These are phyloP conservation scores for Rutstroemia sp. DNA, from an alignment of 2,329 filamentous ascomycete species.

Conservation along the genomic window DNA sequence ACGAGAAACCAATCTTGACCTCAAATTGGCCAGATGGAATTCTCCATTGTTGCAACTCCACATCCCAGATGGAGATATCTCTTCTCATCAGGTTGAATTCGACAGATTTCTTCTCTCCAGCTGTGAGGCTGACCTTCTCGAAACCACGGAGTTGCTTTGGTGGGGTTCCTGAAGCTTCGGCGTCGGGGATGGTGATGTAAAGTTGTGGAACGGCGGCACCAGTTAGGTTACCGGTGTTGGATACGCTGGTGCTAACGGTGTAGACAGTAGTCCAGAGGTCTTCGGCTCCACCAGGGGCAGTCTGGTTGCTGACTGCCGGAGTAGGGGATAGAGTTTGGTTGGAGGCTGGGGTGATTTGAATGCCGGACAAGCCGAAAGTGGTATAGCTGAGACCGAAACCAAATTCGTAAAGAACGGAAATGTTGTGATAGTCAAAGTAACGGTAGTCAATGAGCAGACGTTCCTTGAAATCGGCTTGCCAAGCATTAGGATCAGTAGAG, in stretches of 20 bases:
- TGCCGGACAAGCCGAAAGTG: slow-evolving; percentile 47
- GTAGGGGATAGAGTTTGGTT: slow-evolving; percentile 31
- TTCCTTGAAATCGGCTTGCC: slow-evolving; percentile 48
- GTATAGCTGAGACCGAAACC: slow-evolving; percentile 63
- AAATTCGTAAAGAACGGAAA: slow-evolving; percentile 33
- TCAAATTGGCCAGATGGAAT: slow-evolving; percentile 15
- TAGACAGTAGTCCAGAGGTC: slow-evolving; percentile 47
- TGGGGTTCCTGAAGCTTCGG: slow-evolving; percentile 27
- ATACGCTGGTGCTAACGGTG: slow-evolving; percentile 39
- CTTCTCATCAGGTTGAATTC: slow-evolving; percentile 62
- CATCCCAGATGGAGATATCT: slow-evolving; percentile 83
- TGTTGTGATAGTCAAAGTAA: slow-evolving; percentile 38
- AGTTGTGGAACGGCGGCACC: slow-evolving; percentile 28
- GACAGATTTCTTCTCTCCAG: slow-evolving; percentile 62
- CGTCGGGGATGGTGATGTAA: slow-evolving; percentile 27
- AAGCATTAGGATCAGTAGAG: slow-evolving; percentile 12
- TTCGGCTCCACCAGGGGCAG: slow-evolving; percentile 45
- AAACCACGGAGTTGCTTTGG: slow-evolving; percentile 66
- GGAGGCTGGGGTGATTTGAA: slow-evolving; percentile 21
- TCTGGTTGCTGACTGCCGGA: slow-evolving; percentile 27
- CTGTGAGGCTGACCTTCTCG: slow-evolving; percentile 61
- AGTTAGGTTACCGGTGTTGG: slow-evolving; percentile 40
- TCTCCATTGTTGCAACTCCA: slow-evolving; percentile 70
- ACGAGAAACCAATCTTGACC: slow-evolving; percentile 18
- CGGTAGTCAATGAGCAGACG: slow-evolving; percentile 37